A percentile compares a stretch with the other conserved stretches of the same genome.
These are phyloP conservation scores for Solanum bukasovii DNA, from an alignment of 257 asterid genomes.

Conservation along the genomic window DNA sequence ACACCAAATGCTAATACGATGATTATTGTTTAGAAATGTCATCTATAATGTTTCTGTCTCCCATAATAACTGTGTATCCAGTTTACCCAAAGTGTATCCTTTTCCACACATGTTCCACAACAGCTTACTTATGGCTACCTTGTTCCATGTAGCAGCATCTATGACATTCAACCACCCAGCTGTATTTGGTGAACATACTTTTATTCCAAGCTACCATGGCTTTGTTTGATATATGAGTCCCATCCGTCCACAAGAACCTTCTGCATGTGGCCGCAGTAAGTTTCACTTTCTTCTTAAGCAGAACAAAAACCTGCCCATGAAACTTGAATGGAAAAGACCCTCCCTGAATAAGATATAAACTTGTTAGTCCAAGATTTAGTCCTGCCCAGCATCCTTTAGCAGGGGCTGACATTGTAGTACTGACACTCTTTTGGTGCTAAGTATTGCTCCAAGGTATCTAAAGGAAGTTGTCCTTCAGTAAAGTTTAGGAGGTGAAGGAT, in stretches of 20 bases:
- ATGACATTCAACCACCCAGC: not conserved
- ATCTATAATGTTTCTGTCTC: not conserved
- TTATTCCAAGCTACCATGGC: not conserved
- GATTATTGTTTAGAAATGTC: not conserved
- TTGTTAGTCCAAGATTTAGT: not conserved
- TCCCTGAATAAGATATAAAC: not conserved
- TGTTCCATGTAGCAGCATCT: not conserved
- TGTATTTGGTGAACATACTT: not conserved
- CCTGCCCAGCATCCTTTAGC: not conserved
- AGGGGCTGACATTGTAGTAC: not conserved
- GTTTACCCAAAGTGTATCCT: not conserved
- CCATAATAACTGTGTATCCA: not conserved
- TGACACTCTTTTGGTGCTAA: not conserved
- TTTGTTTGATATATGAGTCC: not conserved
- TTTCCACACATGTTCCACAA: not conserved
- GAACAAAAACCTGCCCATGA: not conserved
- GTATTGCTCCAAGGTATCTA: not conserved
- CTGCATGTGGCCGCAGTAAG: not conserved
- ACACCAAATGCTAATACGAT: not conserved
- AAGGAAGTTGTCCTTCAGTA: not conserved
- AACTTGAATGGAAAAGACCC: not conserved
- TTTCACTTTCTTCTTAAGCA: not conserved
- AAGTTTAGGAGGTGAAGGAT: not conserved
- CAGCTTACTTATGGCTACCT: not conserved
- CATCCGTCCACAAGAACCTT: not conserved